These are phyloP conservation scores for Pestalotiopsis sp. DNA, from an alignment of 2,329 filamentous ascomycete species.

Conservation along the genomic window DNA sequence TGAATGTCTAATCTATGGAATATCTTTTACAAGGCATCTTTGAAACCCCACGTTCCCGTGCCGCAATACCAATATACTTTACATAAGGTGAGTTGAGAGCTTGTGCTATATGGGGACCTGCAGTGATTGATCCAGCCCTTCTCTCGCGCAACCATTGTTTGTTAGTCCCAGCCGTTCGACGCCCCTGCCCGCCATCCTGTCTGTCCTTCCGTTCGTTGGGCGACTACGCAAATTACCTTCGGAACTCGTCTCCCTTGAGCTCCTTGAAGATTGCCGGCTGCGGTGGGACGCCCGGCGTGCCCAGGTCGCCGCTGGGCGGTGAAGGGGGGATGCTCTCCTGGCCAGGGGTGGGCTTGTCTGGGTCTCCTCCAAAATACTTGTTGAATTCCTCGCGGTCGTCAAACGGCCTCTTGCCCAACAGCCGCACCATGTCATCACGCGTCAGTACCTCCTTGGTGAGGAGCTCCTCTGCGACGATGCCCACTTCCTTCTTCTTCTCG, in stretches of 20 bases:
- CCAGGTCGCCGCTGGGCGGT: slow-evolving; percentile 49
- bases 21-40: slow-evolving; percentile 20
- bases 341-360: slow-evolving; percentile 38
- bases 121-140: not conserved
- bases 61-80: slow-evolving; percentile 19
- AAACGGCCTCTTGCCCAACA: slow-evolving; percentile 84
- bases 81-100: slow-evolving; percentile 32
- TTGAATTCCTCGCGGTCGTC: slow-evolving; percentile 86
- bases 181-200: slow-evolving; percentile 9
- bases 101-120: slow-evolving; percentile 9
- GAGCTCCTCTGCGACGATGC: slow-evolving; percentile 89
- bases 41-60: slow-evolving; percentile 7
- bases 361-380: slow-evolving; percentile 81
- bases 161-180: slow-evolving; percentile 5
- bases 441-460: slow-evolving; percentile 88
- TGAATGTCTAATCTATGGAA: slow-evolving; percentile 16
- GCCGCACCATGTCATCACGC: slow-evolving; percentile 87
- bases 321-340: slow-evolving; percentile 62
- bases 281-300: slow-evolving; percentile 33
- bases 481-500: slow-evolving; percentile 86
- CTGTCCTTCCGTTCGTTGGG: not conserved
- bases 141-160: not conserved
- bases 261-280: slow-evolving; percentile 30
- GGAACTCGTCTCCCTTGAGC: slow-evolving; percentile 24
- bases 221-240: slow-evolving; percentile 16